Base-by-base conservation (phyloP, 2,329 filamentous ascomycete species). In the Aspergillus latus region DNA sequence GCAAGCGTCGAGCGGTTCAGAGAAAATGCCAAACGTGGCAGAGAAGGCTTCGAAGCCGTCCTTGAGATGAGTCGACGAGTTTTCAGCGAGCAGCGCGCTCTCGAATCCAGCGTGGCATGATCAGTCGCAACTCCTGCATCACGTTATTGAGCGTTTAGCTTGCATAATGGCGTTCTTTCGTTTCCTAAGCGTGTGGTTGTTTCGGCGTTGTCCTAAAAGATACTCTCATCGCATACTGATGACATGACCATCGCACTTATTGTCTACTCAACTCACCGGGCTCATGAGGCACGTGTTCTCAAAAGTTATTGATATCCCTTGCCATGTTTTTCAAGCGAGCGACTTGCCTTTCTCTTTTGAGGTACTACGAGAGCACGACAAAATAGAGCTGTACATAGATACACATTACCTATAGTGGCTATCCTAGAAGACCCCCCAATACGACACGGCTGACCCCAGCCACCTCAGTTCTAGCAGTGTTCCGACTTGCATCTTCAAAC, bases 1-100 rank as follows among this genome's bases (percentile, higher is more conserved):
- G 87, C 90, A 51, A 89, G 92, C 42, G 88, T 97, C 44, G 89
- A 88, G 62, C 82, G 91, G 53, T 99, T 99, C 79, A 84, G 86
- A 64, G 91, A 99, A 75, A 99, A 99, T 69, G 93, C 94, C 26
- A 81, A 82, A 64, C 92, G 90, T 76, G 94, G 94, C 62, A 87
- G 89, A 62, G 92, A 97, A 75, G 94, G 94, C 1, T 99, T 99
- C 71, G 94, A 99, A 79, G 85, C 88, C 60, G 94, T 99, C 7
- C 82, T 99, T 32, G 90, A 91, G 71, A 96, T 96, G 87, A 96
- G 91, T 74, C 81, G 93, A 64, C 85, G 90, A 69, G 92, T 92
- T 0, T 97, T 97, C 69, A 88, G 90, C 55, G 90, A 97, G 80
- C 91, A 97, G 78, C 85, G 86, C 73, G 88, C 90, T 71, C 81